These are phyloP conservation scores for Imleria badia DNA, from an alignment of 768 basidiomycete species.

Conservation along the genomic window DNA sequence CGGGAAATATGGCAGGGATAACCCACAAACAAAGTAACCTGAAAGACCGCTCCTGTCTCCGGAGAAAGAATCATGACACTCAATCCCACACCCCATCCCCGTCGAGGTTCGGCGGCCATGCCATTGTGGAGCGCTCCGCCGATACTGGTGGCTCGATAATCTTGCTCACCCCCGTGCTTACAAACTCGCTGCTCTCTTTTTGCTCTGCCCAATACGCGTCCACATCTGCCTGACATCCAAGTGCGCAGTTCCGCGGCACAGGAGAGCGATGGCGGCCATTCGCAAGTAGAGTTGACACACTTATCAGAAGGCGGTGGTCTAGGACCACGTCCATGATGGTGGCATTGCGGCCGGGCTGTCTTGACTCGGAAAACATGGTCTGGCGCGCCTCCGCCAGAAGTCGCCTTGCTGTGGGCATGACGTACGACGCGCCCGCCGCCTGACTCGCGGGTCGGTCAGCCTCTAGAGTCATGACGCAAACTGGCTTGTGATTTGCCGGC, in stretches of 20 bases:
- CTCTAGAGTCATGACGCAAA: neutral
- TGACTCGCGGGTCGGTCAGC: neutral
- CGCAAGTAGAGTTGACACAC: conserved; percentile 5
- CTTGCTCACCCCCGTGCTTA: neutral
- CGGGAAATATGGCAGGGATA: conserved; percentile 12
- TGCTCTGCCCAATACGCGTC: conserved; percentile 40
- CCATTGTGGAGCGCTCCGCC: conserved; percentile 45
- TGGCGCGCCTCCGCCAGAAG: conserved; percentile 33
- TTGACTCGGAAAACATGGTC: conserved; percentile 28
- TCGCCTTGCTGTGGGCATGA: conserved; percentile 7
- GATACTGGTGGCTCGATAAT: conserved; percentile 35
- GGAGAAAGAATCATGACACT: conserved; percentile 12
- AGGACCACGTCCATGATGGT: conserved; percentile 51
- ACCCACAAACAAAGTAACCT: conserved; percentile 17
- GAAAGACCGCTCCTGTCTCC: conserved; percentile 21
- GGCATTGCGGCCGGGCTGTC: conserved; percentile 31
- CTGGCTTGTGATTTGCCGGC: neutral
- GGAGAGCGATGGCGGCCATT: neutral
- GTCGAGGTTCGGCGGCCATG: conserved; percentile 27
- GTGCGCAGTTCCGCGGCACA: conserved; percentile 22
- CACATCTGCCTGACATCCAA: conserved; percentile 33
- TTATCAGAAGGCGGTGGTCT: conserved; percentile 28
- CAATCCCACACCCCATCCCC: conserved; percentile 23
- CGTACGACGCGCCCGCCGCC: neutral
- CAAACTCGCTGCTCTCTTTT: neutral